Conservation (phyloP, 768 basidiomycete species). For the Podaxis sp. region DNA sequence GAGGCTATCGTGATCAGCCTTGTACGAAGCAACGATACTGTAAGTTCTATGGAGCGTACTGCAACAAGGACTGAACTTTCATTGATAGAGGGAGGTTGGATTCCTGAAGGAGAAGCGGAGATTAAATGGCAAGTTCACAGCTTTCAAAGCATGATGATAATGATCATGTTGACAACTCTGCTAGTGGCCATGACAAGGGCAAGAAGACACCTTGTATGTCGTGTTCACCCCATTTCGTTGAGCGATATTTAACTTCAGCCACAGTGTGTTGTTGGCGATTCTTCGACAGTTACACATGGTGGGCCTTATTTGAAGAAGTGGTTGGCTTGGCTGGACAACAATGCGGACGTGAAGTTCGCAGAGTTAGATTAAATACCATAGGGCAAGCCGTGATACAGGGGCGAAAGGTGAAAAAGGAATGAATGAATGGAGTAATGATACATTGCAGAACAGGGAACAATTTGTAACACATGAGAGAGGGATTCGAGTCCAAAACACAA, state of each 20-base stretch:
- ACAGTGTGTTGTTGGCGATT: slow-evolving; percentile 93
- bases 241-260: background rate
- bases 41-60: slow-evolving; percentile 25
- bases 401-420: background rate
- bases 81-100: slow-evolving; percentile 77
- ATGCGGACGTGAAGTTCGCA: slow-evolving; percentile 89
- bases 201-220: slow-evolving; percentile 80
- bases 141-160: background rate
- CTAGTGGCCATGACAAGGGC: slow-evolving; percentile 91
- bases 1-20: slow-evolving; percentile 92
- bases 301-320: slow-evolving; percentile 83
- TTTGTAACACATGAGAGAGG: background rate
- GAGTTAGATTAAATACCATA: slow-evolving; percentile 50
- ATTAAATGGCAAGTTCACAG: slow-evolving; percentile 65
- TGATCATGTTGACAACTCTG: slow-evolving; percentile 7
- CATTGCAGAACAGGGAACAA: background rate
- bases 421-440: background rate
- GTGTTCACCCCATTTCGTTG: background rate
- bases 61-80: slow-evolving; percentile 5
- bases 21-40: slow-evolving; percentile 88
- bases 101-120: slow-evolving; percentile 92
- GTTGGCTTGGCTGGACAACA: slow-evolving; percentile 86
- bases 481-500: background rate
- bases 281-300: slow-evolving; percentile 85
- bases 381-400: background rate